A percentile compares a stretch with the other conserved stretches of the same genome.
Conservation (phyloP, 2,329 filamentous ascomycete genomes). For the Harringtonia aguacate region DNA sequence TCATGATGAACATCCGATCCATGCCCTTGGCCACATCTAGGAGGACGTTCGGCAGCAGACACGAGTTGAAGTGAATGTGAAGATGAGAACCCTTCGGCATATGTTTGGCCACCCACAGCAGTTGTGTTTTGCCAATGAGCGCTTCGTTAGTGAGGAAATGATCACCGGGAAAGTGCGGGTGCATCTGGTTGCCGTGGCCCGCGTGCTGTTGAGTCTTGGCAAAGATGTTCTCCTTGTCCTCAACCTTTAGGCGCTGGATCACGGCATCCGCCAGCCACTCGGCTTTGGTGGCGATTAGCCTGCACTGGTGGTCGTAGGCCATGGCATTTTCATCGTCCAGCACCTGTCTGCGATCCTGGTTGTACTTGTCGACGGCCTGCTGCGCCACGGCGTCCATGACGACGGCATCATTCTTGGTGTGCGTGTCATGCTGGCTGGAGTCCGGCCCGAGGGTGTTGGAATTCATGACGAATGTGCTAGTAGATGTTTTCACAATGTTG, state of each 20-base stretch:
- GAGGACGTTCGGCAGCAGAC: conserved; percentile 49
- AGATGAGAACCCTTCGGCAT: conserved; percentile 66
- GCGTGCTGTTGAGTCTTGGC: conserved; percentile 16
- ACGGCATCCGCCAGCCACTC: conserved; percentile 29
- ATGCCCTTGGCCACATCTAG: conserved; percentile 44
- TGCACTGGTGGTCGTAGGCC: conserved; percentile 29
- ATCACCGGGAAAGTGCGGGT: conserved; percentile 36
- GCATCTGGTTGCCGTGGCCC: conserved; percentile 32
- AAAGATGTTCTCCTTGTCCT: conserved; percentile 28
- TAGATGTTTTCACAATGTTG: too few relatives aligned
- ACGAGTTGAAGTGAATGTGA: conserved; percentile 72
- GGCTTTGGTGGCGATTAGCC: conserved; percentile 17
- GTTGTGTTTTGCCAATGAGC: conserved; percentile 41
- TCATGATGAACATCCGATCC: conserved; percentile 60
- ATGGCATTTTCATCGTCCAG: conserved; percentile 22
- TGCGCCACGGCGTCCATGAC: too few relatives aligned
- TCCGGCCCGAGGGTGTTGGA: background rate
- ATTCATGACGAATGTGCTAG: too few relatives aligned
- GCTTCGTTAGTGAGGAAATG: conserved; percentile 47
- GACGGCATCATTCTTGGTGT: background rate
- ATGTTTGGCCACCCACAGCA: conserved; percentile 43
- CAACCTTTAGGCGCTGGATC: conserved; percentile 24
- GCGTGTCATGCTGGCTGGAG: background rate
- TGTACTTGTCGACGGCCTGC: conserved; percentile 15
- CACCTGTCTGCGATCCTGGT: conserved; percentile 18